These are phyloP conservation scores for Prillingera fragicola DNA, from an alignment of 1,284 basidiomycete genomes.

Conservation along the genomic window DNA sequence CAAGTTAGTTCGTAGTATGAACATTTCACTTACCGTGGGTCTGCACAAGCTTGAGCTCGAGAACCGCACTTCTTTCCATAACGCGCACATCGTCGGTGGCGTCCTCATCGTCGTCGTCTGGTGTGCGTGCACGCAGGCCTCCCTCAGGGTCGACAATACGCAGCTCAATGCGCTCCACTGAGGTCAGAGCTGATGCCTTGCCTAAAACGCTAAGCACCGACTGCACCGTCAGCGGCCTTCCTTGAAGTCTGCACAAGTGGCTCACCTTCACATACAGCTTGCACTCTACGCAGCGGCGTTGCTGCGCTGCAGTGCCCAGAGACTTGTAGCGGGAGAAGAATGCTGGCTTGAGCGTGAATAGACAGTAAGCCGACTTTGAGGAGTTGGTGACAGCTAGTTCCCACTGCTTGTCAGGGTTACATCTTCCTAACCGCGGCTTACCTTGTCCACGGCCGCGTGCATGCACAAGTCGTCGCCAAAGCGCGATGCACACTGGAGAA, in stretches of 20 bases:
- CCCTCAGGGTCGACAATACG: conserved; percentile 37
- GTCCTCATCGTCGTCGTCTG: conserved; percentile 11
- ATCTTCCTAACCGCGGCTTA: conserved; percentile 21
- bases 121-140: conserved; percentile 13
- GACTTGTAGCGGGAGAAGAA: conserved; percentile 41
- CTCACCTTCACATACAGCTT: conserved; percentile 44
- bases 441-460: conserved; percentile 32
- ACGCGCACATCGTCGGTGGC: conserved; percentile 11
- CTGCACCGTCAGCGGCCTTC: conserved; percentile 16
- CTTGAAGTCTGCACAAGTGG: not conserved
- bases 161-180: conserved; percentile 41
- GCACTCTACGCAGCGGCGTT: conserved; percentile 39
- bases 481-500: conserved; percentile 44
- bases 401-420: conserved; percentile 25
- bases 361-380: conserved; percentile 43
- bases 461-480: conserved; percentile 48
- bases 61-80: conserved; percentile 8
- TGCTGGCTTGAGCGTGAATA: conserved; percentile 34
- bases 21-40: conserved; percentile 45
- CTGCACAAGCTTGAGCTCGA: conserved; percentile 40
- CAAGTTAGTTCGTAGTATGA: not conserved
- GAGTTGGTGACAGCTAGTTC: conserved; percentile 44
- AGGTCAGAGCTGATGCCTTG: conserved; percentile 31
- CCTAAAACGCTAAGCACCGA: conserved; percentile 44
- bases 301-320: conserved; percentile 20